A percentile compares a stretch with the other conserved stretches of the same genome.
phyloP scores from a whole-genome alignment of 1,284 basidiomycete species.

The Sanghuangporus baumii region DNA sequence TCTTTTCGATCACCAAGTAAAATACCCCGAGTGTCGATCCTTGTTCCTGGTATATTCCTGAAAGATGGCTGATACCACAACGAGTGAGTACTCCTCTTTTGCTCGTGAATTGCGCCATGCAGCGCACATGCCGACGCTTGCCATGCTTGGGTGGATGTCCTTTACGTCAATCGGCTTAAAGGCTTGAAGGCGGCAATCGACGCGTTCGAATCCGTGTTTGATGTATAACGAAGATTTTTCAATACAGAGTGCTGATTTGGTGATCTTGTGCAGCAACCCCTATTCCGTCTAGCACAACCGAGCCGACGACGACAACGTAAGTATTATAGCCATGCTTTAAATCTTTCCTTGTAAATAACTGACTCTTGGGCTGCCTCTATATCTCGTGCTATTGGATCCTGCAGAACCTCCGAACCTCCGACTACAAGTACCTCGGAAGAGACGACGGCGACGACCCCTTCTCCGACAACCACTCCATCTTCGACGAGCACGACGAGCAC shows the following conservation, averaged over 20 bases:
- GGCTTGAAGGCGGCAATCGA: not conserved
- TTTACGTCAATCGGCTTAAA: not conserved
- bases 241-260: not conserved
- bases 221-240: not conserved
- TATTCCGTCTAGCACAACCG: not conserved
- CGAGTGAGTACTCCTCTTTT: constrained; percentile 1
- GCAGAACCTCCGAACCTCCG: not conserved
- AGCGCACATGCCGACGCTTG: not conserved
- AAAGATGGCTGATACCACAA: not conserved
- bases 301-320: not conserved
- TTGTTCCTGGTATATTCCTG: not conserved
- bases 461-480: not conserved
- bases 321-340: not conserved
- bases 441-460: not conserved
- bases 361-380: not conserved
- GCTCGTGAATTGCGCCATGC: not conserved
- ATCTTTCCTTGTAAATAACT: not conserved
- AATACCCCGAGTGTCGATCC: not conserved
- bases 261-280: not conserved
- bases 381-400: not conserved
- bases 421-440: not conserved
- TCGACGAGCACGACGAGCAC: not conserved
- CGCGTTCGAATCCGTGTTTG: too few species aligned
- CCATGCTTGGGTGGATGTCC: not conserved
- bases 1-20: not conserved